phyloP scores from a whole-genome alignment of 495 filamentous ascomycete genomes.

The Thozetella sp. region DNA sequence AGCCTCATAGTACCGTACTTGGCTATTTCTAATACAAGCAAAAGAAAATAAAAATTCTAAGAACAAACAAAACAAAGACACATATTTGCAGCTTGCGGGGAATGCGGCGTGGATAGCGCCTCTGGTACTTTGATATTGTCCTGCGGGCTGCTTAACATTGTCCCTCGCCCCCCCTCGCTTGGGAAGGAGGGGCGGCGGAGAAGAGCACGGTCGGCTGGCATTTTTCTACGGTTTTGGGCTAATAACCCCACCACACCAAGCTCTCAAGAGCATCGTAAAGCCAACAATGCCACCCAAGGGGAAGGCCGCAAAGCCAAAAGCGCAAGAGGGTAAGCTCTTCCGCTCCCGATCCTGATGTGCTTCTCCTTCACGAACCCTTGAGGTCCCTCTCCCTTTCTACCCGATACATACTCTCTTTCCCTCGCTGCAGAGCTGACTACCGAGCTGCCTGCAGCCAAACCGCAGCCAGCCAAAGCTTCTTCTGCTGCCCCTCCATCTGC shows the following conservation, averaged over 20 bases:
- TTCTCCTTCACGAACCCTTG: not conserved
- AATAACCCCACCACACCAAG: constrained; percentile 3
- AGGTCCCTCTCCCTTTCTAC: too few relatives aligned
- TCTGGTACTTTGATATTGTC: not conserved
- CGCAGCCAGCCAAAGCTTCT: not conserved
- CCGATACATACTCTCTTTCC: not conserved
- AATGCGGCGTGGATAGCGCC: not conserved
- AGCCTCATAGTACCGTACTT: not conserved
- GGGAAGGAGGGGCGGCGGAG: too few relatives aligned
- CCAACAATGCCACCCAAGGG: constrained; percentile 33
- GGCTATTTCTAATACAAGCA: not conserved
- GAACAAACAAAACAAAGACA: not conserved
- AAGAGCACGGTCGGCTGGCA: not conserved
- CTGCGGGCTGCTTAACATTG: not conserved
- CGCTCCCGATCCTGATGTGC: not conserved
- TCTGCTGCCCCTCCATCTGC: not conserved
- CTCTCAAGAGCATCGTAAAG: not conserved
- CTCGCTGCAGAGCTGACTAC: not conserved
- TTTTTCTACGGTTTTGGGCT: not conserved
- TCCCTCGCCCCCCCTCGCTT: not conserved
- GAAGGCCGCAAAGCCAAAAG: constrained; percentile 29
- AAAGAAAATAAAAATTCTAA: not conserved
- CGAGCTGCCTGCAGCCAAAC: not conserved
- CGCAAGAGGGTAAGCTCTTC: constrained; percentile 19
- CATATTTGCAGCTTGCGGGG: not conserved